Percentiles rank a stretch among this genome's conserved stretches.
Evolutionary conservation across 2,329 filamentous ascomycete genomes (phyloP).

Genomic region (Sclerotinia sclerotiorum): DNA sequence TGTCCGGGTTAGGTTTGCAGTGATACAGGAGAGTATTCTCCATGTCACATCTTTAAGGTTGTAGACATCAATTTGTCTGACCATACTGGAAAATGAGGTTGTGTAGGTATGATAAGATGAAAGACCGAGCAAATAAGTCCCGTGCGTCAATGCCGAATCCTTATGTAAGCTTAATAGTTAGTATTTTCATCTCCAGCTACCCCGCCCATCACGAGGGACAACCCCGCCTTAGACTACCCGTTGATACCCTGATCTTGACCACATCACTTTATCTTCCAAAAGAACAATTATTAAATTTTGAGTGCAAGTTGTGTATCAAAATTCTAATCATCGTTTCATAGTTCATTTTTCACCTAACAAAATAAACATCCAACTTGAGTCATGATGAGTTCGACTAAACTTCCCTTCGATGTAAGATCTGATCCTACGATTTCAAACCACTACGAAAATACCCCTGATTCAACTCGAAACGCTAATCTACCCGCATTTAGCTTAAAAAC

Average conservation of each 20-base stretch:
- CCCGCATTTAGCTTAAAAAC: constrained; percentile 49
- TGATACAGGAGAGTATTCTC: too few species aligned
- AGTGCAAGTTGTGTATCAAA: not conserved
- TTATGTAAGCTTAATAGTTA: not conserved
- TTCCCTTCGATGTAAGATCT: constrained; percentile 31
- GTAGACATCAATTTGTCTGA: not conserved
- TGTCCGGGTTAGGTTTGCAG: too few species aligned
- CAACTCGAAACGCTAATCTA: constrained; percentile 13
- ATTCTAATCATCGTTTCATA: not conserved
- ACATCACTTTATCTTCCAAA: not conserved
- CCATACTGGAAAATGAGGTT: not conserved
- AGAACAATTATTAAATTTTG: too few species aligned
- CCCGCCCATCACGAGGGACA: not conserved
- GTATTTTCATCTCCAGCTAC: not conserved
- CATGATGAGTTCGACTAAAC: constrained; percentile 24
- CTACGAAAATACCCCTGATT: not conserved
- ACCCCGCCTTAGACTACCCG: not conserved
- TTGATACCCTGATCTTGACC: too few species aligned
- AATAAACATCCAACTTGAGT: not conserved
- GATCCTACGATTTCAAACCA: not conserved
- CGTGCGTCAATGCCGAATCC: not conserved
- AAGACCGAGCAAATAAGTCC: not conserved
- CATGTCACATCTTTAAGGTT: not conserved
- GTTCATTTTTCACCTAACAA: not conserved
- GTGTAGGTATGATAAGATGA: not conserved